phyloP scores from a whole-genome alignment of 208 protist genomes.

The Leishmania braziliensis region DNA sequence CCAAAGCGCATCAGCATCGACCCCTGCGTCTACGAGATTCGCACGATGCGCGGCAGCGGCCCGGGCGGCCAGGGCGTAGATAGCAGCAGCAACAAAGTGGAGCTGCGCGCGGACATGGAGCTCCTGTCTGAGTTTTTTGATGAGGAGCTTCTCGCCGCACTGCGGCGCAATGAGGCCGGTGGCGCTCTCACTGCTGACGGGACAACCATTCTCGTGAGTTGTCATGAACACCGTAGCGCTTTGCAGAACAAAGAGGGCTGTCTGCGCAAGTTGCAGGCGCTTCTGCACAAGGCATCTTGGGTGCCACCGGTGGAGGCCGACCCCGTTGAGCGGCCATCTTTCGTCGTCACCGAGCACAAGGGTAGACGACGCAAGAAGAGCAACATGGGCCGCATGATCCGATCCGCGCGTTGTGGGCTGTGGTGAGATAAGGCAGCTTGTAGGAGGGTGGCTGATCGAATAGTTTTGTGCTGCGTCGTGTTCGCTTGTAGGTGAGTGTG shows the following conservation, averaged over 20 bases:
- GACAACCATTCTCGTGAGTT: conserved; percentile 59
- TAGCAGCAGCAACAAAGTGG: conserved; percentile 89
- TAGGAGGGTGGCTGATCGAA: neutral
- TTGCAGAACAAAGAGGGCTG: conserved; percentile 82
- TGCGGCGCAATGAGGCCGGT: conserved; percentile 47
- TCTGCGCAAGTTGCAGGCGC: conserved; percentile 52
- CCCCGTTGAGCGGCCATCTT: conserved; percentile 53
- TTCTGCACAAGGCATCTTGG: conserved; percentile 78
- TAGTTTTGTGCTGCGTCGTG: neutral
- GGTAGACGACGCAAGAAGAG: conserved; percentile 51
- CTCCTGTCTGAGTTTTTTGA: conserved; percentile 58
- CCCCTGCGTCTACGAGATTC: conserved; percentile 52
- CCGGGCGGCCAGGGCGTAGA: conserved; percentile 85
- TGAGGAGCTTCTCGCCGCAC: conserved; percentile 42
- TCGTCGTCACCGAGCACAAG: conserved; percentile 57
- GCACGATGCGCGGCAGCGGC: conserved; percentile 69
- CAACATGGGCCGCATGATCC: conserved; percentile 51
- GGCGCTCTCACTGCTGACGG: conserved; percentile 51
- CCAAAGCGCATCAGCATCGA: conserved; percentile 52
- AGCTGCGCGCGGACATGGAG: conserved; percentile 67
- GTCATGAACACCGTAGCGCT: conserved; percentile 76
- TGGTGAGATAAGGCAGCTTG: conserved; percentile 30
- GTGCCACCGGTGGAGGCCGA: conserved; percentile 64
- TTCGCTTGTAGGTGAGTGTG: too few species aligned
- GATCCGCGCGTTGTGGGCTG: conserved; percentile 40